Base-by-base conservation (phyloP, 164 flowering plant genomes). In the Hamamelis virginiana region DNA sequence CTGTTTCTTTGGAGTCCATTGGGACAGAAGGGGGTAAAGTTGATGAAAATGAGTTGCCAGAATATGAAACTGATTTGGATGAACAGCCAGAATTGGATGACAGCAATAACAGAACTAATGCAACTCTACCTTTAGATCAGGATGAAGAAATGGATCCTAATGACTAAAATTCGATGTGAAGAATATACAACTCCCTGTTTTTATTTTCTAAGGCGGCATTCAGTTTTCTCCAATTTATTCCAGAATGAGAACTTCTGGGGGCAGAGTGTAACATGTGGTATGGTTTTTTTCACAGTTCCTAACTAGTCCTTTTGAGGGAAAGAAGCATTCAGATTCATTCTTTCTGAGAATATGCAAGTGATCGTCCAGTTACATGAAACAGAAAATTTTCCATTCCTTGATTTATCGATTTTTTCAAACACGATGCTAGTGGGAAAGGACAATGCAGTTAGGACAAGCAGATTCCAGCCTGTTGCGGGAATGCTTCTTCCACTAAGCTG, bases 31-130 rank as follows among this genome's bases (percentile, higher is more conserved):
- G 73, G 52, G 71, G 48, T 61, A 73, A 48, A 45, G 66, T n/a
- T 26, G 83, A 81, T 65, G 89, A 82, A 43, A 73, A 26, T 61
- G 94, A 86, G 9, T 65, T 65, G 0, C 38, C 69, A 23, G 94
- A 85, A 25, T 84, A 84, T 75, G 92, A 89, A 58, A 70, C 23
- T 13, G 88, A 85, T 69, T n/a, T 73, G 52, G 77, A 61, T 67
- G 83, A 77, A 70, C 80, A 71, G 21, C 46, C 65, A 41, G 71
- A 66, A 57, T 58, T 28, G 56, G 66, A 63, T 68, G 75, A 71
- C 16, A 50, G 46, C 58, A 27, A 48, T 27, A 53, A 52, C 25
- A 62, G 22, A 41, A 43, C 59, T 46, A 55, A 63, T 11, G 22
- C 46, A 38, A 12, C 57, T 23, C 44, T 33, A 11, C 22, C 25